Evolutionary conservation across 2,329 filamentous ascomycete species (phyloP).

Genomic region (Neonectria faginata): DNA sequence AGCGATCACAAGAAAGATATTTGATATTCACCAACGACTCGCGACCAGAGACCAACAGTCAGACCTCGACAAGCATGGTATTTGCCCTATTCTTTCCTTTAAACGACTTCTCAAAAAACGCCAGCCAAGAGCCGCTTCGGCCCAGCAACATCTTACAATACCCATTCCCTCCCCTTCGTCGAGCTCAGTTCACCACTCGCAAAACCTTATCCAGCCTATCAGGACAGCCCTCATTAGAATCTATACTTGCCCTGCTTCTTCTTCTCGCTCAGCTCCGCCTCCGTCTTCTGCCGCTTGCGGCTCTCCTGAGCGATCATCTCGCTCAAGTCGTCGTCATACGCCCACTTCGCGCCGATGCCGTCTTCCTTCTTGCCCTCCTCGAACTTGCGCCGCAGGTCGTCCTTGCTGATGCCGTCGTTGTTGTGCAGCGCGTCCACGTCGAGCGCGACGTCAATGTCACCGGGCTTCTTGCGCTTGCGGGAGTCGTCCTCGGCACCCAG

Average conservation of each 20-base stretch:
- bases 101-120: constrained; percentile 38
- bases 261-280: constrained; percentile 81
- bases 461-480: constrained; percentile 93
- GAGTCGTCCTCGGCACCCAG: constrained; percentile 83
- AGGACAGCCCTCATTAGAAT: constrained; percentile 51
- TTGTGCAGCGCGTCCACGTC: constrained; percentile 83
- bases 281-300: constrained; percentile 88
- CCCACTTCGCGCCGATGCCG: constrained; percentile 75
- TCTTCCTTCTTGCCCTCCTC: constrained; percentile 77
- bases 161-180: constrained; percentile 24
- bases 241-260: constrained; percentile 67
- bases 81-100: constrained; percentile 38
- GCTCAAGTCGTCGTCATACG: constrained; percentile 86
- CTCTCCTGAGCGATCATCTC: constrained; percentile 97
- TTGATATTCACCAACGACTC: constrained; percentile 41
- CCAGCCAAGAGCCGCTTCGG: constrained; percentile 36
- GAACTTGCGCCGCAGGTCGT: constrained; percentile 83
- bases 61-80: constrained; percentile 39
- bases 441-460: constrained; percentile 92
- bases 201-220: not conserved
- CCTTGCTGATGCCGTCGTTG: constrained; percentile 84
- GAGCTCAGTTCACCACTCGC: constrained; percentile 9
- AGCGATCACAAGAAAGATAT: not conserved
- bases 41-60: constrained; percentile 14
- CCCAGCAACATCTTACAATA: constrained; percentile 26